These are phyloP conservation scores for Entomortierella beljakovae DNA, from an alignment of 192 early-diverging fungal species.

Conservation along the genomic window DNA sequence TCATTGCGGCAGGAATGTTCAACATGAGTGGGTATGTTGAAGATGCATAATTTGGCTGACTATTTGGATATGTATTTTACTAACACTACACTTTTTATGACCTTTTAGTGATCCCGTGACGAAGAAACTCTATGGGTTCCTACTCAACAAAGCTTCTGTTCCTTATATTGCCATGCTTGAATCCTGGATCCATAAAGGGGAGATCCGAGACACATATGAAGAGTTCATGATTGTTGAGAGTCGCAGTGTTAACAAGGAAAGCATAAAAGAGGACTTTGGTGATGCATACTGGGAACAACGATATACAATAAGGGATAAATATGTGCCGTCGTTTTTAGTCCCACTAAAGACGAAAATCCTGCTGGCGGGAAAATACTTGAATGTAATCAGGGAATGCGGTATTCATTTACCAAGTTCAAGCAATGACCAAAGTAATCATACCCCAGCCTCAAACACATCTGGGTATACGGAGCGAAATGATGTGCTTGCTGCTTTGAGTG, in stretches of 20 bases:
- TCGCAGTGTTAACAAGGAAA: conserved; percentile 65
- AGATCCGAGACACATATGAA: conserved; percentile 86
- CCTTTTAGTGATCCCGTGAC: conserved; percentile 71
- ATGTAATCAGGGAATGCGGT: conserved; percentile 91
- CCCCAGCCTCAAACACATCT: conserved; percentile 23
- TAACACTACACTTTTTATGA: background rate
- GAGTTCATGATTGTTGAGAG: conserved; percentile 95
- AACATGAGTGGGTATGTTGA: conserved; percentile 71
- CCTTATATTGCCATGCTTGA: conserved; percentile 89
- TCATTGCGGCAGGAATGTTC: conserved; percentile 77
- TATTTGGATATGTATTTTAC: background rate
- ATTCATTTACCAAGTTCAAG: conserved; percentile 50
- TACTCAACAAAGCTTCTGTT: conserved; percentile 80
- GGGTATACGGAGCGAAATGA: conserved; percentile 54
- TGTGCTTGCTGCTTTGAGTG: conserved; percentile 69
- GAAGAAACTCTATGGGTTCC: conserved; percentile 81
- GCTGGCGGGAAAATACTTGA: conserved; percentile 94
- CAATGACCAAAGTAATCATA: conserved; percentile 38
- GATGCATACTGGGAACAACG: conserved; percentile 87
- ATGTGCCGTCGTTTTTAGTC: conserved; percentile 83
- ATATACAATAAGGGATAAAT: conserved; percentile 73
- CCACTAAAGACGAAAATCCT: conserved; percentile 84
- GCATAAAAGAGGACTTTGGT: conserved; percentile 81
- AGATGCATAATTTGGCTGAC: background rate
- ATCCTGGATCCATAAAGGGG: conserved; percentile 91